Evolutionary conservation across 1,284 basidiomycete species (phyloP), one percentile per base, ranked within the genome.

Genomic region (Boletus sp.): DNA sequence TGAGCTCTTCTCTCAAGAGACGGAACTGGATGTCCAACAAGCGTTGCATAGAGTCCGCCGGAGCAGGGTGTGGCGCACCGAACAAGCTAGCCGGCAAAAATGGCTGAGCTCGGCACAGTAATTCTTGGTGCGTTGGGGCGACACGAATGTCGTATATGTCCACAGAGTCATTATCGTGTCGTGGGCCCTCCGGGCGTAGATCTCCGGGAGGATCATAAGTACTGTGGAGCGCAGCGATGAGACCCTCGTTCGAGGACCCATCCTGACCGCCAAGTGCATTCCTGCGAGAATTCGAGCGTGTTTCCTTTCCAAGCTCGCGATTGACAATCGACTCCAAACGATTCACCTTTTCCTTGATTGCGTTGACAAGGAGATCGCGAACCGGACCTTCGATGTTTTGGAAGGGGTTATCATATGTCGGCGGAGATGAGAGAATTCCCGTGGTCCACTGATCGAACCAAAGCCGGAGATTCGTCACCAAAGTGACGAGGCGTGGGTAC

Each of bases 1-100:
- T 79, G 13, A 85, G 63, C 53, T 88, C 85, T 51, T 85, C 84
- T 27, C 85, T 71, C 33, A 88, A 64, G 0, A 88, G 70, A 25
- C 86, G 76, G 57, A 85, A 88, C 53, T 88, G 82, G 3, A 82
- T 74, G 46, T 88, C 86, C 7, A 86, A 62, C n/a, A 80, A 64
- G 10, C 77, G 68, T 44, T 82, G 72, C 75, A 85, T 82, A 22
- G 77, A 78, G 13, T 72, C 70, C 5, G 63, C 49, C 0, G 75
- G 74, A 22, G 74, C 69, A 46, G 75, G 81, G 58, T 88, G 85
- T 0, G 80, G 83, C 0, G 82, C 83, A 7, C 66, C 71, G 17
- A 69, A 71, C 3, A 84, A 58, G 53, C 77, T 82, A 2, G 71
- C 74, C 0, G 85, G 85, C 0, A 87, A 62, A 56, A 76, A 85